These are phyloP conservation scores for Haplosporangium sp. DNA, from an alignment of 371 early-diverging fungal species.

Conservation along the genomic window DNA sequence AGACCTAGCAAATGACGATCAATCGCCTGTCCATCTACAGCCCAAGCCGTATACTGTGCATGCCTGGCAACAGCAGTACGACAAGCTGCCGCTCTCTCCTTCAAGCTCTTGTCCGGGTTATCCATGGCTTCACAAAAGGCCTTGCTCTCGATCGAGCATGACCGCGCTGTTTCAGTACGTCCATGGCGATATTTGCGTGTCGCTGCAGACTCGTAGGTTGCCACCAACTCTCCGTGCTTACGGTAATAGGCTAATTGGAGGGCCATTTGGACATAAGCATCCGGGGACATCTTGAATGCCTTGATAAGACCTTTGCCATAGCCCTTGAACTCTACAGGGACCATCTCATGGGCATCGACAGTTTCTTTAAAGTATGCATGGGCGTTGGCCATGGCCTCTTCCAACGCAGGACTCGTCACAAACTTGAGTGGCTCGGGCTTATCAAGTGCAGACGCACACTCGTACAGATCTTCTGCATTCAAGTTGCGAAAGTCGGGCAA, in stretches of 20 bases:
- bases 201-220: conserved; percentile 93
- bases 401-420: conserved; percentile 31
- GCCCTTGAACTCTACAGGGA: conserved; percentile 81
- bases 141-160: conserved; percentile 78
- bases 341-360: conserved; percentile 79
- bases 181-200: conserved; percentile 91
- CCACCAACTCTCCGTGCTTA: conserved; percentile 77
- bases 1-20: conserved; percentile 90
- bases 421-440: conserved; percentile 47
- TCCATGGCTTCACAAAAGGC: conserved; percentile 89
- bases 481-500: conserved; percentile 48
- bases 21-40: conserved; percentile 87
- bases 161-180: conserved; percentile 92
- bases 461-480: conserved; percentile 54
- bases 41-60: conserved; percentile 83
- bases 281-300: conserved; percentile 86
- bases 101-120: conserved; percentile 60
- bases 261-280: conserved; percentile 94
- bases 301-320: conserved; percentile 94
- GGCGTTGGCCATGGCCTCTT: conserved; percentile 36
- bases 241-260: conserved; percentile 94
- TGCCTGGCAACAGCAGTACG: conserved; percentile 83
- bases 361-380: conserved; percentile 59
- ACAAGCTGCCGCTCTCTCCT: conserved; percentile 70
- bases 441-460: conserved; percentile 53